These are phyloP conservation scores for Russula dissimulans DNA, from an alignment of 768 basidiomycete genomes.

Conservation along the genomic window DNA sequence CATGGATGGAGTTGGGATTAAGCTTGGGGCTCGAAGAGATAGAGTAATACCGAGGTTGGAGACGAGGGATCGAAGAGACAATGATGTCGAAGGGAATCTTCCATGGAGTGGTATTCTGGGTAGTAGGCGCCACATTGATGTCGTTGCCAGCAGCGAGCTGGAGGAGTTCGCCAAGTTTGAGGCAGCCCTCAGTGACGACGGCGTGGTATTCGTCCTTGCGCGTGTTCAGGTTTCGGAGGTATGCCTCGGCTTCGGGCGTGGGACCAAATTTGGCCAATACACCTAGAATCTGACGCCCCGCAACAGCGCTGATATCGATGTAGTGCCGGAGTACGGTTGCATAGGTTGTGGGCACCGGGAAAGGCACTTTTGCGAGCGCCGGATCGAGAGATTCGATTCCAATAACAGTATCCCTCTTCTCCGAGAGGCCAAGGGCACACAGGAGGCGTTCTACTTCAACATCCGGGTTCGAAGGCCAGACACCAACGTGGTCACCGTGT, in stretches of 20 bases:
- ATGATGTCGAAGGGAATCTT: slow-evolving; percentile 94
- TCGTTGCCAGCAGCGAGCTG: slow-evolving; percentile 84
- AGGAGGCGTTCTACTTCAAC: slow-evolving; percentile 85
- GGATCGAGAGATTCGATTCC: slow-evolving; percentile 96
- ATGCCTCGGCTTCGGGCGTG: slow-evolving; percentile 60
- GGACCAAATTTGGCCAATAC: slow-evolving; percentile 85
- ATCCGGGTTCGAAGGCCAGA: slow-evolving; percentile 95
- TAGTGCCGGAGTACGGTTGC: slow-evolving; percentile 91
- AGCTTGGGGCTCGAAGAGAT: slow-evolving; percentile 97
- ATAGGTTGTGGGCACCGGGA: slow-evolving; percentile 96
- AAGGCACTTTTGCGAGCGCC: slow-evolving; percentile 95
- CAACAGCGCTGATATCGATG: slow-evolving; percentile 91
- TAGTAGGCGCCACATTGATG: slow-evolving; percentile 42
- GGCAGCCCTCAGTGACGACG: slow-evolving; percentile 70
- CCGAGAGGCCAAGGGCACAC: slow-evolving; percentile 71
- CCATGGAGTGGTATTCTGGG: slow-evolving; percentile 80
- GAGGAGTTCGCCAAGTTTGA: slow-evolving; percentile 89
- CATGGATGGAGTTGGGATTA: slow-evolving; percentile 80
- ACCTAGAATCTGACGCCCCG: slow-evolving; percentile 89
- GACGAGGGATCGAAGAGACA: slow-evolving; percentile 84
- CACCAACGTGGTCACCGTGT: slow-evolving; percentile 94
- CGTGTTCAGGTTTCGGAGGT: slow-evolving; percentile 66
- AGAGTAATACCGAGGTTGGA: slow-evolving; percentile 97
- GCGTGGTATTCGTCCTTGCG: slow-evolving; percentile 81
- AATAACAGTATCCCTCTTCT: slow-evolving; percentile 76